Percentiles rank a stretch among this genome's conserved stretches.
Evolutionary conservation across 257 asterid genomes (phyloP).

Genomic region (Solanum lignicaule): DNA sequence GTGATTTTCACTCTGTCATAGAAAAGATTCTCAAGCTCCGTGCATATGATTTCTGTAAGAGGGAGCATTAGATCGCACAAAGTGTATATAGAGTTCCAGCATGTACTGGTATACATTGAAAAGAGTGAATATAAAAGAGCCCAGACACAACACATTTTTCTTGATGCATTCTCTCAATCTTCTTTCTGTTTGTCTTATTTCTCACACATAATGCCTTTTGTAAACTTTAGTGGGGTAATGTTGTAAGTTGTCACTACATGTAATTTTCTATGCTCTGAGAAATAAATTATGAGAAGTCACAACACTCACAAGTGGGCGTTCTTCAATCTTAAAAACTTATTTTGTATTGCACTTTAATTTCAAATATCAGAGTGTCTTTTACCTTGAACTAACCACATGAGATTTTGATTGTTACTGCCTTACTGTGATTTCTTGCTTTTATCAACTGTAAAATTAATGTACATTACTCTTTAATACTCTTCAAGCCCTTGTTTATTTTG

Average conservation of each 20-base stretch:
- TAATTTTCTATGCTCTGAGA: not conserved
- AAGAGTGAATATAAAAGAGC: not conserved
- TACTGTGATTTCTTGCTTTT: not conserved
- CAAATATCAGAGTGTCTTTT: not conserved
- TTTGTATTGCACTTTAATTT: not conserved
- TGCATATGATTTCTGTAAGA: not conserved
- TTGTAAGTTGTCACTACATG: not conserved
- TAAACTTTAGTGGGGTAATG: not conserved
- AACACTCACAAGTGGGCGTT: not conserved
- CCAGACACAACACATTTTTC: not conserved
- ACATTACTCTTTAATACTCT: not conserved
- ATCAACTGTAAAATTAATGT: not conserved
- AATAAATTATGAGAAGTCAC: not conserved
- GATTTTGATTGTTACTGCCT: not conserved
- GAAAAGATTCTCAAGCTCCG: not conserved
- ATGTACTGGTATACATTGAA: not conserved
- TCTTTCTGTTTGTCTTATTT: not conserved
- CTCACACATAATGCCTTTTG: not conserved
- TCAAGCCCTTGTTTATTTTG: not conserved
- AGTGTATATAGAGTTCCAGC: not conserved
- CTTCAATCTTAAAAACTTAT: not conserved
- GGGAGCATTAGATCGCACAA: not conserved
- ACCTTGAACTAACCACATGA: not conserved
- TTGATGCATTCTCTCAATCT: not conserved
- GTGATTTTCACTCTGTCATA: not conserved